Conservation (phyloP, 2,329 filamentous ascomycete genomes). For the Pyrenophora tritici-repentis region DNA sequence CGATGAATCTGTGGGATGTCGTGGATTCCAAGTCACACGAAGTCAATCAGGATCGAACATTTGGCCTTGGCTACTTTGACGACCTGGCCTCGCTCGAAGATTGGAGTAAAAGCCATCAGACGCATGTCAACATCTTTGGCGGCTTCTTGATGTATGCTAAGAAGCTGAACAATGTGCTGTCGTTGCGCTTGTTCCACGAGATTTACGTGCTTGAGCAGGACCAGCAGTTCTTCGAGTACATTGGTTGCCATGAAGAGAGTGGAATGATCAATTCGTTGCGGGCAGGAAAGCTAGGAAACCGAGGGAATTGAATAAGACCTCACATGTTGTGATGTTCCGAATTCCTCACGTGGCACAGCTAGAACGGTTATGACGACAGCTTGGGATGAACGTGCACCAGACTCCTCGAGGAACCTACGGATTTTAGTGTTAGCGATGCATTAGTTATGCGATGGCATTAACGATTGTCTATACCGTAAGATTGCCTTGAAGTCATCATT, state of each 20-base stretch:
- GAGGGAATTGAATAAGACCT: no score
- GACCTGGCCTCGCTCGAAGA: constrained; percentile 48
- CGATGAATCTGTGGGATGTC: constrained; percentile 53
- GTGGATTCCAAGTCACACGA: constrained; percentile 32
- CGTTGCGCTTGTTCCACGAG: constrained; percentile 50
- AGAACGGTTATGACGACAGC: no score
- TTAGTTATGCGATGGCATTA: no score
- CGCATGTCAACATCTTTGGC: constrained; percentile 51
- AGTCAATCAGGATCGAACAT: constrained; percentile 43
- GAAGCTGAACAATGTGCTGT: constrained; percentile 44
- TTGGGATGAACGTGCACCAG: no score
- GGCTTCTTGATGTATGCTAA: constrained; percentile 49
- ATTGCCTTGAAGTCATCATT: no score
- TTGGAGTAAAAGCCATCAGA: constrained; percentile 50
- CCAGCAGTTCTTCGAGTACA: constrained; percentile 53
- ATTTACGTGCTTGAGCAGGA: constrained; percentile 47
- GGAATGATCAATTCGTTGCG: constrained; percentile 36
- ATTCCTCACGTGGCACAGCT: no score
- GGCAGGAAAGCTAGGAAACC: neutral
- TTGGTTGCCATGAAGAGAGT: constrained; percentile 47
- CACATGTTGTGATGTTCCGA: no score
- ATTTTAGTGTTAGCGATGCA: no score
- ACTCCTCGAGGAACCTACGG: no score
- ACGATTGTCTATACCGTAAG: no score
- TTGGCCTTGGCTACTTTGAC: constrained; percentile 52